Base-by-base conservation (phyloP, 1,284 basidiomycete species). In the Ustilago hordei region DNA sequence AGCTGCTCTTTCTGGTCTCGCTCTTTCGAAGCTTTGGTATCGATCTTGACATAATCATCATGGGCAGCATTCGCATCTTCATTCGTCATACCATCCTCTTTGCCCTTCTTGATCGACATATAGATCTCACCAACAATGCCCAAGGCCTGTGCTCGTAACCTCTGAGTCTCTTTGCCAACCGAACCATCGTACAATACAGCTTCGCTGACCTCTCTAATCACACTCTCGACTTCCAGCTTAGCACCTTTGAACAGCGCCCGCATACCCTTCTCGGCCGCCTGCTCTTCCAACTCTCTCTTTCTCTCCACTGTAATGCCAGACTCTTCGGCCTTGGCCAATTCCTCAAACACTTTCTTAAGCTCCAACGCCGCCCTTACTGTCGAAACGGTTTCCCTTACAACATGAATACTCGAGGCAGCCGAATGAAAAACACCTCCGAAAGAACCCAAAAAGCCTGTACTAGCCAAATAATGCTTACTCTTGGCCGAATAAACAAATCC, bases 291-390 rank as follows among this genome's bases (percentile, higher is more conserved):
- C 79, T 93, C 91, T 82, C 91, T 91, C 88, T 93, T 92, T 85
- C 95, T 93, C 69, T 97, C 96, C 0, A 93, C 91, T 4, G 89
- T 90, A 60, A 98, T 89, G 90, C 96, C 97, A 1, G 92, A 91
- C 84, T 93, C 92, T 86, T 96, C 93, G 0, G 86, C 86, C 58
- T 84, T 84, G 5, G 81, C 62, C 35, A 99, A 92, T 85, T 95
- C 94, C 82, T 99, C 95, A 78, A 99, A 99, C 1, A 98, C 94
- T 38, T 90, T 89, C 87, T 98, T 98, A 68, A 99, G 90, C 71
- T 86, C 84, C 8, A 86, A 54, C 12, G 84, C 84, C 4, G 84
- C 84, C 0, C 84, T 59, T 1, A 86, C 80, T 7, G 84, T 85
- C 17, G 71, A 78, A 12, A 86, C 81, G 0, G 84, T 86, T 61